Evolutionary conservation across 1,284 basidiomycete species (phyloP).

Genomic region (Xanthoconium separans): DNA sequence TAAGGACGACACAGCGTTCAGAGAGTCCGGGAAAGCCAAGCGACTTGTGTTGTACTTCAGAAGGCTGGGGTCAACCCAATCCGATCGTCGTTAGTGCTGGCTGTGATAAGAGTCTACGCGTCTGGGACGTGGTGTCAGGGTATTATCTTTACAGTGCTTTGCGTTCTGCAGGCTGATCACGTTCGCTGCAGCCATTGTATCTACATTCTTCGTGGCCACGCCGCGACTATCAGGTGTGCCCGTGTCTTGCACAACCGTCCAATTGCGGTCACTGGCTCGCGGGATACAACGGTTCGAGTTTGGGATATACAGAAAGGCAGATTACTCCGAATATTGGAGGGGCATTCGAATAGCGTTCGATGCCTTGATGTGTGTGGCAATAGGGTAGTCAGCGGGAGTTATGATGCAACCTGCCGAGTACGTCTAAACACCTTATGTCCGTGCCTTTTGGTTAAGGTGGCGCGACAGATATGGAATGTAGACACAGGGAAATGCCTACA

Average conservation of each 20-base stretch:
- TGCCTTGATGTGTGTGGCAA: conserved; percentile 87
- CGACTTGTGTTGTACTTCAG: conserved; percentile 62
- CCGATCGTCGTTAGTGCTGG: conserved; percentile 89
- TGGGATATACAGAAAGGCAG: conserved; percentile 90
- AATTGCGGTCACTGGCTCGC: conserved; percentile 86
- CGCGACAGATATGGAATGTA: conserved; percentile 71
- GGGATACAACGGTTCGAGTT: conserved; percentile 84
- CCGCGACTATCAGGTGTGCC: conserved; percentile 89
- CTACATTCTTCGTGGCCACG: conserved; percentile 82
- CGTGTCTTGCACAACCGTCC: conserved; percentile 87
- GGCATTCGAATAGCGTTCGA: conserved; percentile 83
- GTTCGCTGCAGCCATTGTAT: conserved; percentile 61
- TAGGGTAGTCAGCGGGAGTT: conserved; percentile 84
- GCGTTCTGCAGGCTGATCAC: conserved; percentile 1
- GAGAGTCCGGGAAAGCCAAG: conserved; percentile 41
- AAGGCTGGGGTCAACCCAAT: conserved; percentile 59
- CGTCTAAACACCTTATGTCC: conserved; percentile 29
- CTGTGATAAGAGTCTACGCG: conserved; percentile 85
- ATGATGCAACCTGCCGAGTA: conserved; percentile 82
- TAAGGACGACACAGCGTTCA: conserved; percentile 7
- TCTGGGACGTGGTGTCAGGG: conserved; percentile 91
- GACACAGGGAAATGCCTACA: conserved; percentile 87
- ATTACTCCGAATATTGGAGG: conserved; percentile 68
- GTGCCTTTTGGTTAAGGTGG: neutral
- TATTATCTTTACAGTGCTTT: conserved; percentile 34